Evolutionary conservation across 164 flowering plant species (phyloP).

Genomic region (Dillenia suffruticosa): DNA sequence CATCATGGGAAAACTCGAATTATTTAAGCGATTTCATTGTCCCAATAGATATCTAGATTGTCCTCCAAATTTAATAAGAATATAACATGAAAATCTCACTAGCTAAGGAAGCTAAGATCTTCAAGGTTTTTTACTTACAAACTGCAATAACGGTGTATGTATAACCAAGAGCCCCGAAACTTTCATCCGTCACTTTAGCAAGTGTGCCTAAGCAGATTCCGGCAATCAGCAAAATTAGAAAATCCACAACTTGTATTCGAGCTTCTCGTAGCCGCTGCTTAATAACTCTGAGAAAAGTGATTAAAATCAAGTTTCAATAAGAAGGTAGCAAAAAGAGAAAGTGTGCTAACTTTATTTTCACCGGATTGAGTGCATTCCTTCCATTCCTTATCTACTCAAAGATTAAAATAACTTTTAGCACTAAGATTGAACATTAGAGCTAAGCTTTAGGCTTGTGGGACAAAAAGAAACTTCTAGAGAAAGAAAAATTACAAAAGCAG

Average conservation of each 20-base stretch:
- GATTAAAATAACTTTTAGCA: no score
- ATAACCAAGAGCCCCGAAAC: slow-evolving; percentile 80
- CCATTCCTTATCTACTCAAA: no score
- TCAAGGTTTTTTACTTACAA: slow-evolving; percentile 55
- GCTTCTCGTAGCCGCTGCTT: slow-evolving; percentile 92
- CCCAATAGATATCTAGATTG: neutral
- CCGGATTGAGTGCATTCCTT: no score
- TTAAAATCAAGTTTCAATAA: no score
- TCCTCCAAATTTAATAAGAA: neutral
- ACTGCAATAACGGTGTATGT: slow-evolving; percentile 93
- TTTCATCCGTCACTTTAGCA: slow-evolving; percentile 95
- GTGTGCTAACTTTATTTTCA: no score
- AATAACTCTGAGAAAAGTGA: slow-evolving; percentile 47
- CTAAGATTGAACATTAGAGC: no score
- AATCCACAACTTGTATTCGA: slow-evolving; percentile 80
- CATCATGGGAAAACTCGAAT: neutral
- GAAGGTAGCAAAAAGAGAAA: no score
- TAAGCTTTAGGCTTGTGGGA: no score
- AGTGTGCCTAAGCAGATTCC: slow-evolving; percentile 95
- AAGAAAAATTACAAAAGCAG: no score
- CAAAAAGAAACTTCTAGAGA: no score
- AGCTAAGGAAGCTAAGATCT: neutral
- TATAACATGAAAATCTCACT: neutral
- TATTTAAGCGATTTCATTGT: neutral
- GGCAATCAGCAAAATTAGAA: slow-evolving; percentile 74